phyloP scores from a whole-genome alignment of 345 rosid species.

The Rhodamnia rubescens region DNA sequence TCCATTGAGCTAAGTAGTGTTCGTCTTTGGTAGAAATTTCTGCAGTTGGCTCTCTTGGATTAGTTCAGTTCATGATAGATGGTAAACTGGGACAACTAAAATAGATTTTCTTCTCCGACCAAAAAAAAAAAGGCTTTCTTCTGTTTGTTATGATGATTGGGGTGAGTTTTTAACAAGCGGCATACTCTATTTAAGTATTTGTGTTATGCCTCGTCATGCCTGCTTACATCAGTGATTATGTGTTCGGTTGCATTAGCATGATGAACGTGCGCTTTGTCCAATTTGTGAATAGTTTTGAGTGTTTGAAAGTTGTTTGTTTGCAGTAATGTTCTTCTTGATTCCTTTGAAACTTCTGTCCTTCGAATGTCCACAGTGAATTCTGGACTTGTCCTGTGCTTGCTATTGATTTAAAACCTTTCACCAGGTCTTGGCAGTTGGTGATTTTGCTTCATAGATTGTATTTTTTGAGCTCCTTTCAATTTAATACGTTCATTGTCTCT shows the following conservation, averaged over 20 bases:
- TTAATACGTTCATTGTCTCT: neutral
- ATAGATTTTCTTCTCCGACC: neutral
- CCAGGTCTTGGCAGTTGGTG: neutral
- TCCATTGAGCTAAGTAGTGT: neutral
- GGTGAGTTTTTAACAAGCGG: neutral
- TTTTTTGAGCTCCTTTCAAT: neutral
- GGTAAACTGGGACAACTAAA: neutral
- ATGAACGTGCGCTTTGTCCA: neutral
- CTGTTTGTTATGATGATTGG: neutral
- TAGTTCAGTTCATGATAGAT: neutral
- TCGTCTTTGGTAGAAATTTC: neutral
- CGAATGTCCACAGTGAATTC: neutral
- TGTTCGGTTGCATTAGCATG: neutral
- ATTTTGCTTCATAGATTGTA: neutral
- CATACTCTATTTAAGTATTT: neutral
- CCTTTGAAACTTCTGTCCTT: neutral
- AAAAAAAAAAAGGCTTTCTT: neutral
- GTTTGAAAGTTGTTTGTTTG: neutral
- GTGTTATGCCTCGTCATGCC: neutral
- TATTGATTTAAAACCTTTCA: neutral
- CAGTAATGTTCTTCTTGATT: neutral
- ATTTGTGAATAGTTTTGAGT: neutral
- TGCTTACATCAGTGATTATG: neutral
- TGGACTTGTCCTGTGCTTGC: neutral
- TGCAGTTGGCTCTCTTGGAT: neutral